Base-by-base conservation (phyloP, 768 basidiomycete species). In the Lactifluus echinatus region DNA sequence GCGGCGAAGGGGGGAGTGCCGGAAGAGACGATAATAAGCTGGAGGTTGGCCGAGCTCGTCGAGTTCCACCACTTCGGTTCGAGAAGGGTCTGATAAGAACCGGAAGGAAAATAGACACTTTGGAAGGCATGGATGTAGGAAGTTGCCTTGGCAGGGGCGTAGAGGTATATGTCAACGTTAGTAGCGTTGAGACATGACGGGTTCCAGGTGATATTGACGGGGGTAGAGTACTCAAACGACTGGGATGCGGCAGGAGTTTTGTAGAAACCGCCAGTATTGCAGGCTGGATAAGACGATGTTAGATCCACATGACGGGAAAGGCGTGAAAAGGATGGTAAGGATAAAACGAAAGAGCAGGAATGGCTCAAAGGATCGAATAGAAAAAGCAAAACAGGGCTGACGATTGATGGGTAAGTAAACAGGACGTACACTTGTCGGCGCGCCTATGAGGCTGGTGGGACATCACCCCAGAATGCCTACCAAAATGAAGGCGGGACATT, bases 21-120 rank as follows among this genome's bases (percentile, higher is more conserved):
- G 7, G 75, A 63, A 1, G 76, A 63, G 42, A 88, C 74, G 64
- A 89, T 83, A 46, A 72, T 69, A 55, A 90, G 66, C 64, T 89
- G 84, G 17, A 89, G 77, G 2, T 66, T 64, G 34, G 76, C 68
- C 0, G 72, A 66, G 1, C 72, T 42, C 5, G 82, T 78, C 0
- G 78, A 66, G 56, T 87, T 82, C 85, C 86, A 91, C 87, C 87
- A 89, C 19, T 76, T 72, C 1, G 87, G 82, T 55, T 79, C 66
- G 42, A 90, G 67, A 17, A 66, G 67, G 2, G 80, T 72, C 42
- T 74, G 67, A 66, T 81, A 83, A 36, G 68, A 70, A 24, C 83
- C 86, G 4, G 71, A 12, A 5, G 72, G 62, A 64, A 71, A 80
- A 47, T 74, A 70, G 52, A 89, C 76, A 31, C 69, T 69, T 40